Evolutionary conservation across 2,329 filamentous ascomycete species (phyloP).

Genomic region (Claviceps digitariae): DNA sequence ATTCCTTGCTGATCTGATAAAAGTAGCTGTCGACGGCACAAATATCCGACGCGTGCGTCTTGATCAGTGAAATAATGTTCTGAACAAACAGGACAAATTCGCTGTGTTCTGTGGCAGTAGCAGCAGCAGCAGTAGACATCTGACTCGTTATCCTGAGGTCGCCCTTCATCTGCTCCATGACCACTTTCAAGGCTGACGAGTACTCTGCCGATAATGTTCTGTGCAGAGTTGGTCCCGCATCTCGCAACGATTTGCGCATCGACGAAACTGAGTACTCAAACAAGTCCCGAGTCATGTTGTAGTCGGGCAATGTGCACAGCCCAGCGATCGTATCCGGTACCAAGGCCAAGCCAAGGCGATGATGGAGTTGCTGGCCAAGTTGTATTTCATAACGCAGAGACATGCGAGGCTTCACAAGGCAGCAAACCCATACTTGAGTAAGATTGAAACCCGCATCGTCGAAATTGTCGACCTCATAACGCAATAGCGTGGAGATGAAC

Average conservation of each 20-base stretch:
- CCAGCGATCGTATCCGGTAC: slow-evolving; percentile 26
- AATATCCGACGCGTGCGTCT: slow-evolving; percentile 38
- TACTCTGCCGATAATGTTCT: slow-evolving; percentile 27
- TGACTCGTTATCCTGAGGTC: slow-evolving; percentile 29
- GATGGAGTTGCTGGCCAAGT: slow-evolving; percentile 32
- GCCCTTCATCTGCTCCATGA: slow-evolving; percentile 40
- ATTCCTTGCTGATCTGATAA: slow-evolving; percentile 41
- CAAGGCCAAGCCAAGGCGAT: slow-evolving; percentile 25
- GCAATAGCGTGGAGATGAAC: slow-evolving; percentile 37
- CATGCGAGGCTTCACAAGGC: slow-evolving; percentile 35
- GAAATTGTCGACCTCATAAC: slow-evolving; percentile 32
- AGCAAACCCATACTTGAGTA: slow-evolving; percentile 38
- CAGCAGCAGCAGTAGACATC: slow-evolving; percentile 10
- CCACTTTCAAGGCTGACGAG: slow-evolving; percentile 27
- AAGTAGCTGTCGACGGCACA: slow-evolving; percentile 42
- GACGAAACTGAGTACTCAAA: slow-evolving; percentile 34
- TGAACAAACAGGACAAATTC: slow-evolving; percentile 38
- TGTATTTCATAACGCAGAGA: slow-evolving; percentile 34
- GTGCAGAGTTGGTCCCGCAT: slow-evolving; percentile 21
- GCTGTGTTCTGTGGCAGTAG: slow-evolving; percentile 22
- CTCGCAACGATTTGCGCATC: slow-evolving; percentile 36
- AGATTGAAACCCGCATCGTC: slow-evolving; percentile 30
- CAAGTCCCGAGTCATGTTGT: slow-evolving; percentile 32
- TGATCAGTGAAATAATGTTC: slow-evolving; percentile 37
- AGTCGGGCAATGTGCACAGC: slow-evolving; percentile 27